These are phyloP conservation scores for Toxicodendron radicans DNA, from an alignment of 345 rosid species.

Conservation along the genomic window DNA sequence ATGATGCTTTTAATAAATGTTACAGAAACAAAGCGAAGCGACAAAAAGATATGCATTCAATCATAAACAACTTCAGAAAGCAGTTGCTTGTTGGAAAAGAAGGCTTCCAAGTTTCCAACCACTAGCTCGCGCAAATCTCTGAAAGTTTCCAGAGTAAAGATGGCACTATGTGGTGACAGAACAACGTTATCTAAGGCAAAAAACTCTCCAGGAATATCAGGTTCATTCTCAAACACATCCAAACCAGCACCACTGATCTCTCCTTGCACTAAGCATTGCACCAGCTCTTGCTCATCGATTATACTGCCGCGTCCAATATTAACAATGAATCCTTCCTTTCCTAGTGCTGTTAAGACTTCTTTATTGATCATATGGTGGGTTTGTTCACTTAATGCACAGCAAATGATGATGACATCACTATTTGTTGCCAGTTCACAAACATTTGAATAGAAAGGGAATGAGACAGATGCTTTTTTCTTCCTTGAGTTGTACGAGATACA, in stretches of 20 bases:
- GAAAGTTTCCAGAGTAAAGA: conserved; percentile 39
- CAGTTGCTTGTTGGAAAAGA: conserved; percentile 41
- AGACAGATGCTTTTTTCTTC: conserved; percentile 27
- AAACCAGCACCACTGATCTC: conserved; percentile 53
- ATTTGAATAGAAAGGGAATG: conserved; percentile 34
- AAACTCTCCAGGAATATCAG: conserved; percentile 36
- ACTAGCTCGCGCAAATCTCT: conserved; percentile 28
- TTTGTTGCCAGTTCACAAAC: conserved; percentile 45
- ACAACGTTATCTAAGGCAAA: conserved; percentile 40
- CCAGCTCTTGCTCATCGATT: conserved; percentile 53
- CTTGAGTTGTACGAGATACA: conserved; percentile 44
- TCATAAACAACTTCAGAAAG: conserved; percentile 22
- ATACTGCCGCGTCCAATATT: conserved; percentile 55
- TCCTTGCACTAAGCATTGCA: conserved; percentile 38
- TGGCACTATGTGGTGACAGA: conserved; percentile 43
- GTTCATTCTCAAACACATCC: conserved; percentile 58
- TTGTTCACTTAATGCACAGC: conserved; percentile 40
- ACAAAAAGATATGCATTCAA: neutral
- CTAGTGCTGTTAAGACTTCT: conserved; percentile 42
- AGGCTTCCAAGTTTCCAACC: conserved; percentile 49
- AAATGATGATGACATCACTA: conserved; percentile 40
- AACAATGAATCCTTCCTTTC: conserved; percentile 42
- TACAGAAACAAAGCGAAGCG: neutral
- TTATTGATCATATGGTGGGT: conserved; percentile 50
- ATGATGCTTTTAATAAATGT: neutral